These are phyloP conservation scores for Cystobasidium sp. DNA, from an alignment of 1,284 basidiomycete species.

Conservation along the genomic window DNA sequence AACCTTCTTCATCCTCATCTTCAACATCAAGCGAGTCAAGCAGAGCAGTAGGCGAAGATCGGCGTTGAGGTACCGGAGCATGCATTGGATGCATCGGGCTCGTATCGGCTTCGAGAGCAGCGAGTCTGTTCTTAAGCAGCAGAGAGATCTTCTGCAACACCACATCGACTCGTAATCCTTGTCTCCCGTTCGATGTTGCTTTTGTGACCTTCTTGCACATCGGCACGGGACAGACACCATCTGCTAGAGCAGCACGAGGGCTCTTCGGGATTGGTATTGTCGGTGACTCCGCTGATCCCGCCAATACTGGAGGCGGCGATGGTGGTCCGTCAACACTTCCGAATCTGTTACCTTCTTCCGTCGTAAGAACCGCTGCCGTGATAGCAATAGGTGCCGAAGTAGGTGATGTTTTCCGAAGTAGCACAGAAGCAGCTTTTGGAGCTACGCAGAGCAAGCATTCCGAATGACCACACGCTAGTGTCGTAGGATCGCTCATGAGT, in stretches of 20 bases:
- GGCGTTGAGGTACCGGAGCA: slow-evolving; percentile 1
- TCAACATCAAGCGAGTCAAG: neutral
- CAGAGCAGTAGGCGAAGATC: neutral
- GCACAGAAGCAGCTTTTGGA: neutral
- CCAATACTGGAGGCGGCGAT: neutral
- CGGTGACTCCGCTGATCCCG: no score
- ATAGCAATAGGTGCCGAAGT: slow-evolving; percentile 34
- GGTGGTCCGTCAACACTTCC: neutral
- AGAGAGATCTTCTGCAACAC: slow-evolving; percentile 48
- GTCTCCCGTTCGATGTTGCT: slow-evolving; percentile 4
- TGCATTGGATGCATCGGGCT: neutral
- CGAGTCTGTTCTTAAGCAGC: slow-evolving; percentile 36
- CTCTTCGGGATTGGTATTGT: neutral
- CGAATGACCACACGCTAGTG: slow-evolving; percentile 66
- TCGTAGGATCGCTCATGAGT: slow-evolving; percentile 61
- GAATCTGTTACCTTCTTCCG: neutral
- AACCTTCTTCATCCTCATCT: slow-evolving; percentile 10
- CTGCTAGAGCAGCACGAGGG: slow-evolving; percentile 18
- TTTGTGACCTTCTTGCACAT: slow-evolving; percentile 34
- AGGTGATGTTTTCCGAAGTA: slow-evolving; percentile 13
- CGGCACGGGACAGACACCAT: slow-evolving; percentile 13
- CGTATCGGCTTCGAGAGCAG: neutral
- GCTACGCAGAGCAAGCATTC: slow-evolving; percentile 58
- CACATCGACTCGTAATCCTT: slow-evolving; percentile 45
- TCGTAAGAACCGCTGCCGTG: slow-evolving; percentile 11